phyloP scores from a whole-genome alignment of 1,139 yeast species.

The Kazachstania sp. region DNA sequence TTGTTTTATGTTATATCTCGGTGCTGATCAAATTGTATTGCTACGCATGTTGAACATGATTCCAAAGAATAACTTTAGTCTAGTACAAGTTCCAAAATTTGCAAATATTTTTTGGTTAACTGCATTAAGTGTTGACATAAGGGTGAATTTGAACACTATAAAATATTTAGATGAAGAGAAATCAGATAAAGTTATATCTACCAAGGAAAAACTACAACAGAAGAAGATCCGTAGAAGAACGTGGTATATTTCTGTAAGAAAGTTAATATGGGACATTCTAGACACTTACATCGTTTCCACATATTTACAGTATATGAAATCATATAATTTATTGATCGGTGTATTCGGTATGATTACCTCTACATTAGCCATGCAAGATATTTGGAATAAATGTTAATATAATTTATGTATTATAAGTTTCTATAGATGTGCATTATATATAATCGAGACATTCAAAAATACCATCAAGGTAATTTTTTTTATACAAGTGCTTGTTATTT shows the following conservation, averaged over 20 bases:
- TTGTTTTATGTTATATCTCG: constrained; percentile 64
- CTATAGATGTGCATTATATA: not conserved
- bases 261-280: constrained; percentile 66
- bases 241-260: constrained; percentile 42
- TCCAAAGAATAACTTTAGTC: constrained; percentile 30
- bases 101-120: constrained; percentile 66
- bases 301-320: constrained; percentile 49
- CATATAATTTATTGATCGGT: constrained; percentile 75
- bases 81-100: constrained; percentile 32
- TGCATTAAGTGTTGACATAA: constrained; percentile 33
- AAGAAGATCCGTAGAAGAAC: constrained; percentile 30
- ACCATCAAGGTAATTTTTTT: too few relatives aligned
- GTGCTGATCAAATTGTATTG: constrained; percentile 65
- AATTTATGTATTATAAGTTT: not conserved
- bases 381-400: constrained; percentile 32
- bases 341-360: constrained; percentile 78
- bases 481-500: not conserved
- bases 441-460: too few relatives aligned
- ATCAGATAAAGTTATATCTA: too few relatives aligned
- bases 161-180: not conserved
- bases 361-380: constrained; percentile 61
- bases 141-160: not conserved
- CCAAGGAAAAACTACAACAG: not conserved
- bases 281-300: constrained; percentile 70
- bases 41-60: constrained; percentile 38